phyloP scores from a whole-genome alignment of 108 stramenopile genomes.

The Asterionellopsis glacialis region DNA sequence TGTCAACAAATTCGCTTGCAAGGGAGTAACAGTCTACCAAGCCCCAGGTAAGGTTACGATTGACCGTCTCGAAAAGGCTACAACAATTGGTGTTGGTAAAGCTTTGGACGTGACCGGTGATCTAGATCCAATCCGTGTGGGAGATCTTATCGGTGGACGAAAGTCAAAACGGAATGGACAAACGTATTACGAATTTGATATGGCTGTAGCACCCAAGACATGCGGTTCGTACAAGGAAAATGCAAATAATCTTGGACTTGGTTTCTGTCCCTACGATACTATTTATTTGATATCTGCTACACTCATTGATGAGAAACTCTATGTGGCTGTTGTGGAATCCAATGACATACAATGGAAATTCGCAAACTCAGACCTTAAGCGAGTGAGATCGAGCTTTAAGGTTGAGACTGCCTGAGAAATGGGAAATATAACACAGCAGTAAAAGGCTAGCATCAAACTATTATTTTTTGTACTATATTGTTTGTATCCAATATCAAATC shows the following conservation, averaged over 20 bases:
- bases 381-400: conserved; percentile 58
- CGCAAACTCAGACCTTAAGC: conserved; percentile 61
- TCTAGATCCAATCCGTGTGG: conserved; percentile 36
- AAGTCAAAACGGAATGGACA: conserved; percentile 28
- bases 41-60: conserved; percentile 27
- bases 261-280: conserved; percentile 78
- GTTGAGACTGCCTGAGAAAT: conserved; percentile 27
- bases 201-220: conserved; percentile 65
- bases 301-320: conserved; percentile 45
- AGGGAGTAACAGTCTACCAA: conserved; percentile 65
- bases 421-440: no score
- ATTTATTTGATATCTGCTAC: conserved; percentile 67
- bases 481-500: no score
- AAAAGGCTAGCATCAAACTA: conserved; percentile 5
- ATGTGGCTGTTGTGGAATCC: conserved; percentile 59
- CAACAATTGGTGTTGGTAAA: conserved; percentile 64
- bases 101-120: conserved; percentile 41
- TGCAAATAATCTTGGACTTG: conserved; percentile 59
- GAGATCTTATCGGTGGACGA: conserved; percentile 67
- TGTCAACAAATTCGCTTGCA: conserved; percentile 55
- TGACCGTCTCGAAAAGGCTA: conserved; percentile 58
- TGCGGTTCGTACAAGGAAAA: conserved; percentile 52
- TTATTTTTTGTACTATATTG: no score
- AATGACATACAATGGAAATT: conserved; percentile 69
- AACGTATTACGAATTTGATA: conserved; percentile 74